These are phyloP conservation scores for Lachnellula subtilissima DNA, from an alignment of 2,329 filamentous ascomycete genomes.

Conservation along the genomic window DNA sequence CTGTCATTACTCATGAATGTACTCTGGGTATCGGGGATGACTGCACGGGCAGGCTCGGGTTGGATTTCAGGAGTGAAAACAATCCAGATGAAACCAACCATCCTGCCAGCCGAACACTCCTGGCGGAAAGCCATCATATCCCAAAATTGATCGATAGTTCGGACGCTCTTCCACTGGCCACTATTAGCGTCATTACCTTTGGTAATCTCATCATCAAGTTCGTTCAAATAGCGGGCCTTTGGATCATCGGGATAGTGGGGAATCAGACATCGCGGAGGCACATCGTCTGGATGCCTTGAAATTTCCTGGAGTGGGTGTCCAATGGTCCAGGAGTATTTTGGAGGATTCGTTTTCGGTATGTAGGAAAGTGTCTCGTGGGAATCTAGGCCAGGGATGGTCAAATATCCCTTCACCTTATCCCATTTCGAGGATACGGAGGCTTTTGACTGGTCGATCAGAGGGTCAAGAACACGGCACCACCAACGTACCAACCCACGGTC, in stretches of 20 bases:
- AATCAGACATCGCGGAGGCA: constrained; percentile 78
- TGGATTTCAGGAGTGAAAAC: constrained; percentile 52
- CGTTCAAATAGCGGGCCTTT: constrained; percentile 82
- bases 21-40: constrained; percentile 17
- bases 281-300: constrained; percentile 58
- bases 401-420: constrained; percentile 63
- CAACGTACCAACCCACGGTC: constrained; percentile 87
- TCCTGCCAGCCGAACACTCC: constrained; percentile 85
- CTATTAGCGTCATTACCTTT: constrained; percentile 51
- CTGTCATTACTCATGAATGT: constrained; percentile 8
- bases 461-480: constrained; percentile 89
- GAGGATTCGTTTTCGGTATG: constrained; percentile 51
- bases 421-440: constrained; percentile 28
- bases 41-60: constrained; percentile 7
- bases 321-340: constrained; percentile 54
- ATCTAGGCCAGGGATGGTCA: constrained; percentile 85
- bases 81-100: constrained; percentile 94
- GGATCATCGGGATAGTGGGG: constrained; percentile 93
- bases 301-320: constrained; percentile 64
- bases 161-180: constrained; percentile 78
- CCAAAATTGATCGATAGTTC: constrained; percentile 89
- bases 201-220: constrained; percentile 78
- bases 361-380: constrained; percentile 74
- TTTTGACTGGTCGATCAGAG: constrained; percentile 46
- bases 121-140: constrained; percentile 97